These are phyloP conservation scores for Mesotaenium endlicherianum DNA, from an alignment of 139 green algal genomes.

Conservation along the genomic window DNA sequence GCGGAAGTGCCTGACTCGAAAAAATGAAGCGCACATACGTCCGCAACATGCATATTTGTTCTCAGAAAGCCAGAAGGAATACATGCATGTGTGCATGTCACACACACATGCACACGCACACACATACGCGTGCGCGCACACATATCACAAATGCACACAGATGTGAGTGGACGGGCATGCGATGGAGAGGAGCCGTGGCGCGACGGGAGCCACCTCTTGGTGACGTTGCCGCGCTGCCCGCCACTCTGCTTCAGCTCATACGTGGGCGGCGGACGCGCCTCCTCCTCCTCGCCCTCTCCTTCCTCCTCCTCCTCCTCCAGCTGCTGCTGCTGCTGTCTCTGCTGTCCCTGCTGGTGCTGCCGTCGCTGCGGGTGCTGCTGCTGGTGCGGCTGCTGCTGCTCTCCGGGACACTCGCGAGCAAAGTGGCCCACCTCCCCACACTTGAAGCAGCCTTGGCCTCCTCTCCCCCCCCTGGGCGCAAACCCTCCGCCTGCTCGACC, in stretches of 20 bases:
- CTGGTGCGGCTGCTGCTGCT: background rate
- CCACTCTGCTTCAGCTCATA: constrained; percentile 24
- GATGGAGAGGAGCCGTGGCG: background rate
- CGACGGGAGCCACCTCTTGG: background rate
- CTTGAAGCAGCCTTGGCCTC: constrained; percentile 34
- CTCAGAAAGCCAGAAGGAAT: background rate
- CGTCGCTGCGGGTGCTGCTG: background rate
- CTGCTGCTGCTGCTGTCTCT: background rate
- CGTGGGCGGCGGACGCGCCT: constrained; percentile 6
- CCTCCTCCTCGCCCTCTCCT: background rate
- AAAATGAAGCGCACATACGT: no score
- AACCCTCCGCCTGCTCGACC: no score
- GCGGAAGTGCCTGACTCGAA: no score
- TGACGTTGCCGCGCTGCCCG: background rate
- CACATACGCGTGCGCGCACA: background rate
- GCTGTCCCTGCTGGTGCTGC: background rate
- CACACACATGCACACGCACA: background rate
- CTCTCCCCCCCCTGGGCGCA: constrained; percentile 1
- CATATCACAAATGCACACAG: background rate
- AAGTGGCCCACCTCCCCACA: constrained; percentile 26
- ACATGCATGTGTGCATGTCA: background rate
- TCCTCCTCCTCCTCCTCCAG: background rate
- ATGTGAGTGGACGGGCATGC: background rate
- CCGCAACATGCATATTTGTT: background rate
- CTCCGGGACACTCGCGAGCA: constrained; percentile 8